A percentile compares a stretch with the other conserved stretches of the same genome.
Conservation (phyloP, 2,329 filamentous ascomycete genomes). For the Balansia obtecta region DNA sequence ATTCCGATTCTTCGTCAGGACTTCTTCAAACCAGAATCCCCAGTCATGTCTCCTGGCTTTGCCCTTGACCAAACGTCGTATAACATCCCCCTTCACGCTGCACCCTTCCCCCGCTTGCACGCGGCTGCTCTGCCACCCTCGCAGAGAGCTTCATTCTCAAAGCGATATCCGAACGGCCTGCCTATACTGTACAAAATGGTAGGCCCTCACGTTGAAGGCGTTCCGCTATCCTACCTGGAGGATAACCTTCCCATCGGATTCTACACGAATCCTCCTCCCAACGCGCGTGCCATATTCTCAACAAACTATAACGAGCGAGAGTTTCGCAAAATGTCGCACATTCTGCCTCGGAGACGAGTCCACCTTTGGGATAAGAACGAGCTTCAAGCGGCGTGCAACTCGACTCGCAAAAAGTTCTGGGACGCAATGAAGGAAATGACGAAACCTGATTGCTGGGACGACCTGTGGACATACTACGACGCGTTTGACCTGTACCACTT, state of each 20-base stretch:
- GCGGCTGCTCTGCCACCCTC: constrained; percentile 13
- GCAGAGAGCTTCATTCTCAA: constrained; percentile 15
- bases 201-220: constrained; percentile 12
- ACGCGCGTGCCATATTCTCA: constrained; percentile 26
- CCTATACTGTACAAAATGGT: constrained; percentile 23
- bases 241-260: constrained; percentile 23
- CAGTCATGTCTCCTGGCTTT: constrained; percentile 1
- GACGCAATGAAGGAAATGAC: constrained; percentile 21
- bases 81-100: neutral
- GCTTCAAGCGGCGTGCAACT: constrained; percentile 27
- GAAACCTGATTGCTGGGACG: constrained; percentile 21
- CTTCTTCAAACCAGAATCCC: too few relatives aligned
- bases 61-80: neutral
- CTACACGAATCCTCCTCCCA: constrained; percentile 21
- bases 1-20: too few relatives aligned
- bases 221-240: constrained; percentile 21
- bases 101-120: constrained; percentile 11
- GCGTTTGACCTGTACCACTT: constrained; percentile 32
- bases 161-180: constrained; percentile 24
- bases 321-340: constrained; percentile 18
- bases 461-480: constrained; percentile 37
- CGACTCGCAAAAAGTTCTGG: constrained; percentile 24
- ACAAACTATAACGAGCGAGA: constrained; percentile 18
- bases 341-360: constrained; percentile 16
- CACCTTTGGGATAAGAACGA: constrained; percentile 27